A percentile compares a stretch with the other conserved stretches of the same genome.
phyloP scores from a whole-genome alignment of 192 early-diverging fungal species.

The Dimargaris xerosporica region DNA sequence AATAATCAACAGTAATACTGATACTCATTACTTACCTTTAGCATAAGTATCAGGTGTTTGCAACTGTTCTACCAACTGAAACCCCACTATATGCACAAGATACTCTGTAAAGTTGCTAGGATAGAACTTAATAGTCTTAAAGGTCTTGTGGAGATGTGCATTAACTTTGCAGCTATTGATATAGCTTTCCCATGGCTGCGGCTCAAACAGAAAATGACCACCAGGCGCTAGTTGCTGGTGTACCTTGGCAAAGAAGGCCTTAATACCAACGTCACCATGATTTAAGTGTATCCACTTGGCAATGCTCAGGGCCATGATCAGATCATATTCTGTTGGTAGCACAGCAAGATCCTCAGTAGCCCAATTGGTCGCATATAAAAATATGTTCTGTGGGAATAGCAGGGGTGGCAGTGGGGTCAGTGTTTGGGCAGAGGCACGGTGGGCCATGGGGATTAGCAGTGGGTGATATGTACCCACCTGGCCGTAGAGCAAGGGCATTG shows the following conservation, averaged over 20 bases:
- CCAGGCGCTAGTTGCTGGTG: conserved; percentile 35
- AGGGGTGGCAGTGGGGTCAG: background rate
- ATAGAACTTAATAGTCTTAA: conserved; percentile 21
- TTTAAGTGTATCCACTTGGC: conserved; percentile 77
- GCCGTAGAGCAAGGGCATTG: conserved; percentile 25
- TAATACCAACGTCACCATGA: conserved; percentile 49
- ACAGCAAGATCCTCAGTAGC: conserved; percentile 3
- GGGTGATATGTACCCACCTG: conserved; percentile 17
- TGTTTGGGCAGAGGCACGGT: background rate
- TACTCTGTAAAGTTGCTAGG: conserved; percentile 28
- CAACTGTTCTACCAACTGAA: conserved; percentile 15
- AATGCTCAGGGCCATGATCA: conserved; percentile 23
- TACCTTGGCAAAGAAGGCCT: conserved; percentile 46
- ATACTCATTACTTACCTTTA: background rate
- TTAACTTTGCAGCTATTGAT: conserved; percentile 21
- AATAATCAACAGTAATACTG: background rate
- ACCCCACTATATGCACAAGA: conserved; percentile 24
- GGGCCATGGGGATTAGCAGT: background rate
- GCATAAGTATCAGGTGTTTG: background rate
- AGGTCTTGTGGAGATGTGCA: conserved; percentile 19
- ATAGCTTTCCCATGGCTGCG: conserved; percentile 43
- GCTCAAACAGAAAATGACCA: conserved; percentile 55
- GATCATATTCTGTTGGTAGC: conserved; percentile 4
- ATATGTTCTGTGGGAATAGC: background rate
- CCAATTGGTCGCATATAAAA: conserved; percentile 7